A percentile compares a stretch with the other conserved stretches of the same genome.
Conservation (phyloP, 257 asterid genomes). For the Henckelia pumila region DNA sequence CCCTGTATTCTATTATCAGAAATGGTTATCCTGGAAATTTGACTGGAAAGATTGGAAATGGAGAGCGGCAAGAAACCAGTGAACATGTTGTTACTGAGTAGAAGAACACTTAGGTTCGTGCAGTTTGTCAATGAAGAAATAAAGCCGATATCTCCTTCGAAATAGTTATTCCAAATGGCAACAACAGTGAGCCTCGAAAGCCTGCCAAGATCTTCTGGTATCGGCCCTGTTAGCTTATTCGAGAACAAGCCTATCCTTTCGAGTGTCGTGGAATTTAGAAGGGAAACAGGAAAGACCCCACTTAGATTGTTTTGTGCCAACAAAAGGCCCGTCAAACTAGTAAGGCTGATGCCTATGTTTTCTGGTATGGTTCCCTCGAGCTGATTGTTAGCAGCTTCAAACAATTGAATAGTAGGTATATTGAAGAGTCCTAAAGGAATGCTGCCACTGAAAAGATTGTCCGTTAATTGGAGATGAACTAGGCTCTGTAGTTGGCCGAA, state of each 20-base stretch:
- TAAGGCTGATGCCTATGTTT: constrained; percentile 28
- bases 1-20: constrained; percentile 36
- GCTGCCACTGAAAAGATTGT: constrained; percentile 20
- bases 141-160: constrained; percentile 29
- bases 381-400: constrained; percentile 12
- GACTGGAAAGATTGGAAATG: constrained; percentile 34
- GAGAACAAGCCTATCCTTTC: constrained; percentile 2
- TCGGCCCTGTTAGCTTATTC: constrained; percentile 30
- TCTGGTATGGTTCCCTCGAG: constrained; percentile 31
- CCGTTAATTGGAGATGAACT: not conserved
- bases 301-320: constrained; percentile 23
- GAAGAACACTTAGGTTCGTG: constrained; percentile 21
- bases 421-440: constrained; percentile 32
- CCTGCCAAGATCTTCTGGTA: constrained; percentile 30
- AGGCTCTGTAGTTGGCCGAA: constrained; percentile 24
- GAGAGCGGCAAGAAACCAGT: constrained; percentile 40
- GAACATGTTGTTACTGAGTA: constrained; percentile 27
- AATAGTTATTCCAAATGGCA: constrained; percentile 1
- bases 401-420: constrained; percentile 20
- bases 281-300: constrained; percentile 32
- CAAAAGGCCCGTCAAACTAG: constrained; percentile 14
- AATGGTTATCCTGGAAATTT: constrained; percentile 12
- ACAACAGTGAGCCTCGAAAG: constrained; percentile 19
- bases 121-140: constrained; percentile 36
- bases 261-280: constrained; percentile 30